These are phyloP conservation scores for Durusdinium trenchii DNA, from an alignment of 73 alveolate genomes.

Conservation along the genomic window DNA sequence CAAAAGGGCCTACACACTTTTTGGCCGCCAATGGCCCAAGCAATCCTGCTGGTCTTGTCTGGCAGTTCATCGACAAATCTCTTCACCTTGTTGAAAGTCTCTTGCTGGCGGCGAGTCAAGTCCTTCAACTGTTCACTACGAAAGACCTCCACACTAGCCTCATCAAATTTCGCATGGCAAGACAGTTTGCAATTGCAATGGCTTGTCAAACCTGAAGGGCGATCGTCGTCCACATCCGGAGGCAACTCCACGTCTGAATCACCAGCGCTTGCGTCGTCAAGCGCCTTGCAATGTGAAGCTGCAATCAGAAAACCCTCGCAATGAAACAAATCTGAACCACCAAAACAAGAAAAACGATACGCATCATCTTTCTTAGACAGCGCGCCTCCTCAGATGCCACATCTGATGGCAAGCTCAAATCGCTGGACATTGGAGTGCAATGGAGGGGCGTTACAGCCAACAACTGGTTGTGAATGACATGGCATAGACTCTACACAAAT, in stretches of 20 bases:
- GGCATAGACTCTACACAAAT: no score
- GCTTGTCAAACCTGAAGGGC: neutral
- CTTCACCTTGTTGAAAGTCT: neutral
- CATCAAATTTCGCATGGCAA: neutral
- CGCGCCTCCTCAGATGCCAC: neutral
- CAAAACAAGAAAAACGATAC: no score
- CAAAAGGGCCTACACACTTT: neutral
- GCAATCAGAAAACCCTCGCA: no score
- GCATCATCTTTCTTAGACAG: no score
- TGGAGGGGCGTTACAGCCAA: neutral
- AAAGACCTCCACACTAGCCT: neutral
- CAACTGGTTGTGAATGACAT: no score
- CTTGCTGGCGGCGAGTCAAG: neutral
- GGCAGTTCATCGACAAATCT: neutral
- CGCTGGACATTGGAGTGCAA: neutral
- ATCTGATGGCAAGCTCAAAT: neutral
- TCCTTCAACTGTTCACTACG: neutral
- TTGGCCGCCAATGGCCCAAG: neutral
- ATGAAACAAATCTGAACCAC: no score
- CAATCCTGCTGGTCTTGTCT: neutral
- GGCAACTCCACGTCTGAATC: neutral
- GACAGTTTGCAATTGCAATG: neutral
- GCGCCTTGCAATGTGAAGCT: no score
- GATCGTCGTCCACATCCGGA: neutral
- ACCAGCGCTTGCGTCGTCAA: no score